These are phyloP conservation scores for Phytophthora fragariae DNA, from an alignment of 352 stramenopile species.

Conservation along the genomic window DNA sequence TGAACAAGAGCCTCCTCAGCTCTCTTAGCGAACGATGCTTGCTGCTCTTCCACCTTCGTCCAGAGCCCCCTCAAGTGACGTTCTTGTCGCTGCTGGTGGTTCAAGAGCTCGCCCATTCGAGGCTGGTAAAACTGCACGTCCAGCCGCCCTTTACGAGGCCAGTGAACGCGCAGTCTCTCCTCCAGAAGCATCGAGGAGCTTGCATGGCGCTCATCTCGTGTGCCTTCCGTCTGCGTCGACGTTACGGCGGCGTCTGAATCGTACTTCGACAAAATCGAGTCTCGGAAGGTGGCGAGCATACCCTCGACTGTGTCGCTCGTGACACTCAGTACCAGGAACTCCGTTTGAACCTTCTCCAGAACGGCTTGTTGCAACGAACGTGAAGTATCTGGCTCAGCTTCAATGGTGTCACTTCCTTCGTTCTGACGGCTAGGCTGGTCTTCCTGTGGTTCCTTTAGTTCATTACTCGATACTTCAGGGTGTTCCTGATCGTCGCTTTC, in stretches of 20 bases:
- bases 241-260: constrained; percentile 40
- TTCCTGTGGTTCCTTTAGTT: not conserved
- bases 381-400: constrained; percentile 3
- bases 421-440: not conserved
- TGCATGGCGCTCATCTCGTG: constrained; percentile 48
- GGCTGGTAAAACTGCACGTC: constrained; percentile 90
- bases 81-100: constrained; percentile 78
- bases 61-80: constrained; percentile 68
- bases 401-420: not conserved
- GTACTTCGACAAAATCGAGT: constrained; percentile 55
- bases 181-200: constrained; percentile 67
- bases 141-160: constrained; percentile 81
- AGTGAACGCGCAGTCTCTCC: constrained; percentile 89
- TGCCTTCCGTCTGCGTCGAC: constrained; percentile 31
- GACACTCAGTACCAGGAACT: constrained; percentile 52
- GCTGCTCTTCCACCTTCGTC: constrained; percentile 61
- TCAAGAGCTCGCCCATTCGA: constrained; percentile 83
- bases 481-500: constrained; percentile 10
- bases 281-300: constrained; percentile 46
- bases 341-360: constrained; percentile 37
- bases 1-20: constrained; percentile 33
- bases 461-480: constrained; percentile 9
- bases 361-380: constrained; percentile 14
- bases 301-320: constrained; percentile 24
- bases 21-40: constrained; percentile 54